These are phyloP conservation scores for Colletotrichum truncatum DNA, from an alignment of 2,329 filamentous ascomycete genomes.

Conservation along the genomic window DNA sequence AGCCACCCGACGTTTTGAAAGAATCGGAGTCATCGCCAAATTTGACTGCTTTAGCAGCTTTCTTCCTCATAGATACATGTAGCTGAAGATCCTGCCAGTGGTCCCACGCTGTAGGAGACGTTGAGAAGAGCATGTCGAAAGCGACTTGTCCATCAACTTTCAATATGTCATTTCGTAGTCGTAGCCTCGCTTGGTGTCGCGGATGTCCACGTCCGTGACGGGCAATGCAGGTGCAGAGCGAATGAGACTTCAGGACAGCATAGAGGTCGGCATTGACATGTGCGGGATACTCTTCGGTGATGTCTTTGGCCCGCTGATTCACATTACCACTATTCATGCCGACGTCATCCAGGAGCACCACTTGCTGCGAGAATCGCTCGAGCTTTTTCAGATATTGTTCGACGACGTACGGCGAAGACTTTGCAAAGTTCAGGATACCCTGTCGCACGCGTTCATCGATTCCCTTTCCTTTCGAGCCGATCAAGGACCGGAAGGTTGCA, in stretches of 20 bases:
- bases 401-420: neutral
- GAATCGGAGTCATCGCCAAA: neutral
- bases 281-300: neutral
- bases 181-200: neutral
- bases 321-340: neutral
- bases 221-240: neutral
- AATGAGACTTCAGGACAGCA: neutral
- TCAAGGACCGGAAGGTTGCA: neutral
- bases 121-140: neutral
- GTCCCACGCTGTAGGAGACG: neutral
- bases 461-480: neutral
- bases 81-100: neutral
- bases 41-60: neutral
- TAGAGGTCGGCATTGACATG: neutral
- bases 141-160: neutral
- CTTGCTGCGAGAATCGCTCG: neutral
- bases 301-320: neutral
- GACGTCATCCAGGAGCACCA: neutral
- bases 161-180: neutral
- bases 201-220: rapidly evolving
- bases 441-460: neutral
- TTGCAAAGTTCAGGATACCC: neutral
- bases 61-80: neutral
- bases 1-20: neutral
- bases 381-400: neutral